Conservation (phyloP, 768 basidiomycete species). For the Suillus clintonianus region DNA sequence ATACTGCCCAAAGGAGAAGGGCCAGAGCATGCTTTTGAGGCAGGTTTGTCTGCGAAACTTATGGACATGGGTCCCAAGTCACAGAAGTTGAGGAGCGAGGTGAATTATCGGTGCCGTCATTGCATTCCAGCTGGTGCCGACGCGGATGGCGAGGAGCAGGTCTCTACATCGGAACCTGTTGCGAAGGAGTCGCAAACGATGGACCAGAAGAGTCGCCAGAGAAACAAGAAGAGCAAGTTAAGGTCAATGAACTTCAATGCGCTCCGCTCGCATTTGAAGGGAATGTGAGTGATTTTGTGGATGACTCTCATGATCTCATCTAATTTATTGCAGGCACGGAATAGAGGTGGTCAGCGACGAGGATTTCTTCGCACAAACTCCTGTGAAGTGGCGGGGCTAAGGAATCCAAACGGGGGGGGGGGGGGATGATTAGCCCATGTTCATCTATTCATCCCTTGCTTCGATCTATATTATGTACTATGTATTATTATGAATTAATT, state of each 20-base stretch:
- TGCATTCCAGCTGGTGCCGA: constrained; percentile 32
- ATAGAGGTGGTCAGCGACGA: constrained; percentile 52
- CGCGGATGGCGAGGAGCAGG: background rate
- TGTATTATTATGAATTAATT: background rate
- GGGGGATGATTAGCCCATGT: too few species aligned
- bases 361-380: constrained; percentile 42
- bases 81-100: constrained; percentile 32
- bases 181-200: background rate
- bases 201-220: constrained; percentile 4
- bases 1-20: constrained; percentile 22
- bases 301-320: constrained; percentile 9
- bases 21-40: constrained; percentile 18
- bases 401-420: background rate
- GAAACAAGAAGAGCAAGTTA: constrained; percentile 4
- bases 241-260: constrained; percentile 53
- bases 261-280: constrained; percentile 61
- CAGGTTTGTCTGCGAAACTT: constrained; percentile 21
- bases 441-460: background rate
- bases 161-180: background rate
- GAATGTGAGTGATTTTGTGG: constrained; percentile 45
- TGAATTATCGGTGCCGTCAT: constrained; percentile 55
- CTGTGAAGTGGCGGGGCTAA: background rate
- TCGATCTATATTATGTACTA: background rate
- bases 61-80: constrained; percentile 20
- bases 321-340: constrained; percentile 44